Conservation (phyloP, 2,329 filamentous ascomycete genomes). For the Fusarium verticillioides region DNA sequence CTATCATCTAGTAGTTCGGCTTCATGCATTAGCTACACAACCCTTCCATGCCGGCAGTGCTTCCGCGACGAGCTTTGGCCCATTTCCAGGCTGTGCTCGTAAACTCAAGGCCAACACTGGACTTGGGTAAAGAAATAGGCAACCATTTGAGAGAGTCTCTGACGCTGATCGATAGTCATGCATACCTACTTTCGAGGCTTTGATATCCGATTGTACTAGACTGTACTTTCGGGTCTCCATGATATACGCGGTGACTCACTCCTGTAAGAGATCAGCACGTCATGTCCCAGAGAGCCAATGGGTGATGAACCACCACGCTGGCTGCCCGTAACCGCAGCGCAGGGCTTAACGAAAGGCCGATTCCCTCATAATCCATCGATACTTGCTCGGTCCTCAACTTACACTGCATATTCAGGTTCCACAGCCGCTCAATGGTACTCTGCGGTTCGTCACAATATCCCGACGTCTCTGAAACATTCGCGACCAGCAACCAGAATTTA, state of each 20-base stretch:
- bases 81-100: conserved; percentile 28
- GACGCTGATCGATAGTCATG: background rate
- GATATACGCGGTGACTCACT: conserved; percentile 28
- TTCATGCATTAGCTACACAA: conserved; percentile 27
- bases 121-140: background rate
- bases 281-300: conserved; percentile 1
- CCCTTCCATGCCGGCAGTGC: conserved; percentile 15
- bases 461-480: background rate
- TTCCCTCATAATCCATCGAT: background rate
- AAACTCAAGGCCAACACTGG: background rate
- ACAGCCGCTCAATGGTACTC: background rate
- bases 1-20: conserved; percentile 23
- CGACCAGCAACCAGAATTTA: background rate
- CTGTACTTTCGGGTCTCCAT: conserved; percentile 3
- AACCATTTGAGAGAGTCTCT: conserved; percentile 6
- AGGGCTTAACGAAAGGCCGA: conserved; percentile 22
- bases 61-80: conserved; percentile 23
- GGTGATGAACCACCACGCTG: background rate
- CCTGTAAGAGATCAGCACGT: conserved; percentile 10
- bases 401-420: background rate
- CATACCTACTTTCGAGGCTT: conserved; percentile 17
- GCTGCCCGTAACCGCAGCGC: conserved; percentile 27
- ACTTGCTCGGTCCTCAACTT: background rate
- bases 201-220: background rate
- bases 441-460: conserved; percentile 12